Evolutionary conservation across 495 filamentous ascomycete genomes (phyloP).

Genomic region (Lepraria neglecta): DNA sequence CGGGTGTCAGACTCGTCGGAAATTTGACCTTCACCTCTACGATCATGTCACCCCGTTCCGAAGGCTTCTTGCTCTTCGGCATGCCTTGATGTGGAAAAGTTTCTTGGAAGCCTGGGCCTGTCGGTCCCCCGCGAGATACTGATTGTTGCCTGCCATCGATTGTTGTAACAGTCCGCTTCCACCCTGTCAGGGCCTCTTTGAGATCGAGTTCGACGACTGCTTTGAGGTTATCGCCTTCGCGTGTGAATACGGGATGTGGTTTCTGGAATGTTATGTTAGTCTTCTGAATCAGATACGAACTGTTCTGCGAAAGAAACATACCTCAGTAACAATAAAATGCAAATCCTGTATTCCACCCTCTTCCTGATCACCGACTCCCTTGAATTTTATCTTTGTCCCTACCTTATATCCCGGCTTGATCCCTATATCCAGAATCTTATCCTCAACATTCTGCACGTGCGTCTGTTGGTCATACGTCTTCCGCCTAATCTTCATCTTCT

Average conservation of each 20-base stretch:
- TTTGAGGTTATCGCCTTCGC: conserved; percentile 79
- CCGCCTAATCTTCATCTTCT: conserved; percentile 96
- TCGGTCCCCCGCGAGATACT: conserved; percentile 73
- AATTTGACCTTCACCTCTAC: conserved; percentile 90
- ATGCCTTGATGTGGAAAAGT: conserved; percentile 81
- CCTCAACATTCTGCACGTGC: conserved; percentile 76
- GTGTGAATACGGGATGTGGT: conserved; percentile 71
- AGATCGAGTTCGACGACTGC: conserved; percentile 71
- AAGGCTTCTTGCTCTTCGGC: conserved; percentile 84
- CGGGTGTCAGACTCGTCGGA: conserved; percentile 63
- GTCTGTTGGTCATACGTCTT: conserved; percentile 78
- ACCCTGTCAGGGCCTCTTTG: conserved; percentile 97
- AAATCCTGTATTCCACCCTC: conserved; percentile 96
- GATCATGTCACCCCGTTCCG: conserved; percentile 76
- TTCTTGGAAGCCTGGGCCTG: conserved; percentile 71
- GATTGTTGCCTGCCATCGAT: conserved; percentile 82
- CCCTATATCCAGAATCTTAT: conserved; percentile 84
- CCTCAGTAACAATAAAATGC: conserved; percentile 90
- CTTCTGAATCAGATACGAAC: not conserved
- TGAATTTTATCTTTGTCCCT: conserved; percentile 95
- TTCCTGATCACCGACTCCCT: conserved; percentile 91
- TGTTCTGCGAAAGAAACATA: conserved; percentile 41
- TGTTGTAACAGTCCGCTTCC: conserved; percentile 82
- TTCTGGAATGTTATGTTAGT: conserved; percentile 48
- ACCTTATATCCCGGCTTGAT: conserved; percentile 94